Conservation (phyloP, 2,329 filamentous ascomycete genomes). For the Fusarium pseudoanthophilum region DNA sequence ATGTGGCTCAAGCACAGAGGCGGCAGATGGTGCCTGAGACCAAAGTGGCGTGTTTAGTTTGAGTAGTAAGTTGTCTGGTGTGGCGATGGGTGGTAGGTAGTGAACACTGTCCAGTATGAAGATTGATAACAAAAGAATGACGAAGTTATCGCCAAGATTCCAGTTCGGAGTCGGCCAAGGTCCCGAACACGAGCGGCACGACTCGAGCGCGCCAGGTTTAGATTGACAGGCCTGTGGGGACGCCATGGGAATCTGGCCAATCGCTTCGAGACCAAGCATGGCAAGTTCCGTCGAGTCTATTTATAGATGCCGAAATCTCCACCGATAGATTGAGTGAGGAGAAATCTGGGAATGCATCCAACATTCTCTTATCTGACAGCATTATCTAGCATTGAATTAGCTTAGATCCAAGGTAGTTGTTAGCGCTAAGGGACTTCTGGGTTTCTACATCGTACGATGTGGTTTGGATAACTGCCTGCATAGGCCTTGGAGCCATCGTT, state of each 20-base stretch:
- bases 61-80: fast-evolving
- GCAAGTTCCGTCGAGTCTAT: neutral
- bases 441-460: no score
- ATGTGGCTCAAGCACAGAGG: neutral
- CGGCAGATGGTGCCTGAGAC: neutral
- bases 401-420: no score
- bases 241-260: neutral
- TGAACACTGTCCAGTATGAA: neutral
- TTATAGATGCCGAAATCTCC: neutral
- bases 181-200: neutral
- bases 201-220: neutral
- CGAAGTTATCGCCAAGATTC: neutral
- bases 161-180: neutral
- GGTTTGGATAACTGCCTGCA: no score
- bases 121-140: neutral
- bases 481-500: no score
- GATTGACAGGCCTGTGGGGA: neutral
- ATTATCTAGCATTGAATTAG: no score
- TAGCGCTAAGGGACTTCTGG: no score
- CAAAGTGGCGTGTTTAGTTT: neutral
- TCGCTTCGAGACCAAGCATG: fast-evolving
- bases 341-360: neutral
- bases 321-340: neutral
- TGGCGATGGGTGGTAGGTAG: neutral
- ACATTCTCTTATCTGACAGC: neutral